Conservation (phyloP, 441 rosid genomes). For the Isatis lusitanica region DNA sequence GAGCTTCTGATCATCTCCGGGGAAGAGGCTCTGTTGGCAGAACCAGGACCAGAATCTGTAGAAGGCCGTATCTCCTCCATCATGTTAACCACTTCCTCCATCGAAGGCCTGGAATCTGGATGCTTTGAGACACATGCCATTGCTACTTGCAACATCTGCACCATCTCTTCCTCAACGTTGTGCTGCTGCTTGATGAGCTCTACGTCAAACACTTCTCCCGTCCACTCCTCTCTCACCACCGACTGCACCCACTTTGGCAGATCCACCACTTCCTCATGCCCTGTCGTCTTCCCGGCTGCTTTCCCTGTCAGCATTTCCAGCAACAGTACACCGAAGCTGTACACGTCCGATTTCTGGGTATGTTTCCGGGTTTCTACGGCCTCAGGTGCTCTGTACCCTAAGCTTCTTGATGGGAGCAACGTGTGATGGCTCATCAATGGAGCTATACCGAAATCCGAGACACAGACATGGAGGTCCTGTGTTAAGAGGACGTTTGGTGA, state of each 20-base stretch:
- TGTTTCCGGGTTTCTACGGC: slow-evolving; percentile 56
- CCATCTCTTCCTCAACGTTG: slow-evolving; percentile 71
- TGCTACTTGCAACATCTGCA: slow-evolving; percentile 75
- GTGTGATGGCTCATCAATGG: slow-evolving; percentile 55
- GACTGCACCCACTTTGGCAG: slow-evolving; percentile 83
- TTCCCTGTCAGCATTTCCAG: slow-evolving; percentile 75
- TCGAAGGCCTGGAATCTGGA: slow-evolving; percentile 62
- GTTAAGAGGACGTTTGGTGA: slow-evolving; percentile 65
- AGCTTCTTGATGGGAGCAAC: slow-evolving; percentile 49
- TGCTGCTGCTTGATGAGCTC: slow-evolving; percentile 57
- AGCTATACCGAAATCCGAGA: slow-evolving; percentile 67
- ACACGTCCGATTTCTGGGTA: slow-evolving; percentile 60
- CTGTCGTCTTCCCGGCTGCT: slow-evolving; percentile 55
- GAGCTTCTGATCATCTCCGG: slow-evolving; percentile 47
- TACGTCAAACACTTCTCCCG: slow-evolving; percentile 74
- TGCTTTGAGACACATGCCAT: slow-evolving; percentile 64
- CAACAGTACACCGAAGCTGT: slow-evolving; percentile 69
- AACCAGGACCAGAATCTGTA: slow-evolving; percentile 38
- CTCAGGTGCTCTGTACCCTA: slow-evolving; percentile 73
- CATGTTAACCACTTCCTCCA: slow-evolving; percentile 66
- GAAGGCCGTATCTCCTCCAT: slow-evolving; percentile 57
- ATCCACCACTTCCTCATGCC: slow-evolving; percentile 65
- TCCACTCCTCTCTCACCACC: slow-evolving; percentile 81
- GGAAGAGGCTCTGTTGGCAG: slow-evolving; percentile 54
- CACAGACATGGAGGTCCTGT: slow-evolving; percentile 54